These are phyloP conservation scores for Chaetomium sp. DNA, from an alignment of 2,329 filamentous ascomycete species.

Conservation along the genomic window DNA sequence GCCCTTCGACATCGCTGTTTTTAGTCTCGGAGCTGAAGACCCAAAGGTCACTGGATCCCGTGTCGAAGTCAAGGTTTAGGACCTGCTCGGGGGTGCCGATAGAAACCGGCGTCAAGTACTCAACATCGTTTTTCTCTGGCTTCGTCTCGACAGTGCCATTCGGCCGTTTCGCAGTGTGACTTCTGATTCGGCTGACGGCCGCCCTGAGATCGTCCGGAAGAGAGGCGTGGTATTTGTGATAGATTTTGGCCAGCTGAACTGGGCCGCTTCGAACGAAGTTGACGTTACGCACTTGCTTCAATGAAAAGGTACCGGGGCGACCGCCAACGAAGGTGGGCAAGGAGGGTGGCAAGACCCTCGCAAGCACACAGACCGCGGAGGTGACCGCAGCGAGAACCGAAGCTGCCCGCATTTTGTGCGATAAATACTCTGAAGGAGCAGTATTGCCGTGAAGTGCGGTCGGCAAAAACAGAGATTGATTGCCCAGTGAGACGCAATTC, in stretches of 20 bases:
- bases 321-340: background rate
- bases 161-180: conserved; percentile 10
- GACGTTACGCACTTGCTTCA: conserved; percentile 44
- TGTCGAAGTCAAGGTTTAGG: conserved; percentile 40
- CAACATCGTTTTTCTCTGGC: conserved; percentile 40
- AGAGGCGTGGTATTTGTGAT: conserved; percentile 43
- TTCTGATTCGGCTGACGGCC: conserved; percentile 34
- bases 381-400: background rate
- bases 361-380: conserved; percentile 14
- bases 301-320: conserved; percentile 34
- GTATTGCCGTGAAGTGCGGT: background rate
- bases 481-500: no score
- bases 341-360: conserved; percentile 14
- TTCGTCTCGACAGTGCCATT: conserved; percentile 39
- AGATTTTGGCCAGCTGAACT: conserved; percentile 42
- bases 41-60: conserved; percentile 46
- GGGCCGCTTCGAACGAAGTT: conserved; percentile 42
- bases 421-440: background rate
- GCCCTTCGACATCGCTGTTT: conserved; percentile 41
- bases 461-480: background rate
- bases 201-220: conserved; percentile 39
- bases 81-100: conserved; percentile 44
- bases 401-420: conserved; percentile 1
- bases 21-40: conserved; percentile 48
- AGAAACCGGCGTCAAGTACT: conserved; percentile 46